Conservation (phyloP, 2,329 filamentous ascomycete species). For the Aspergillus fructus region DNA sequence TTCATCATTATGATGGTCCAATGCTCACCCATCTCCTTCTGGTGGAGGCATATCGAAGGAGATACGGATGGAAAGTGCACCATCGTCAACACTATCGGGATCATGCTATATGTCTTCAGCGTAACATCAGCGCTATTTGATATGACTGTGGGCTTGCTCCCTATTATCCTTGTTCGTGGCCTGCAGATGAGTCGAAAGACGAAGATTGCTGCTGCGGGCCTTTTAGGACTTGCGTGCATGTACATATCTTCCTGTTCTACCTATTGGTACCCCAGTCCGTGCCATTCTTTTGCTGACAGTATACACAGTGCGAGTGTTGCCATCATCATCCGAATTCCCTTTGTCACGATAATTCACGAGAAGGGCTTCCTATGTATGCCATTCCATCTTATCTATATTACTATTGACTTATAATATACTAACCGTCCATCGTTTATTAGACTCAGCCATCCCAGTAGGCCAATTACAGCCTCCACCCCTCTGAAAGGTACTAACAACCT, state of each 20-base stretch:
- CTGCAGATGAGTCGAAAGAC: conserved; percentile 21
- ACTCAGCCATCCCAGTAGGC: conserved; percentile 1
- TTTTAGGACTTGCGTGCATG: conserved; percentile 24
- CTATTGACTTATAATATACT: not conserved
- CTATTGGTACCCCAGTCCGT: too few relatives aligned
- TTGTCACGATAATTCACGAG: conserved; percentile 14
- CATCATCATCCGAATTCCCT: conserved; percentile 18
- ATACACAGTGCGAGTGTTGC: conserved; percentile 20
- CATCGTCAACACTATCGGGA: conserved; percentile 10
- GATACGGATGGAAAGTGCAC: conserved; percentile 12
- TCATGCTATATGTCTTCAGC: conserved; percentile 23
- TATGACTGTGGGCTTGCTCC: conserved; percentile 19
- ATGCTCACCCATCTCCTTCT: conserved; percentile 48
- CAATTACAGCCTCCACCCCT: not conserved
- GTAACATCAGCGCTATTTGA: conserved; percentile 17
- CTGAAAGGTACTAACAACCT: not conserved
- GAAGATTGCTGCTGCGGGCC: conserved; percentile 17
- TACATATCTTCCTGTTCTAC: conserved; percentile 9
- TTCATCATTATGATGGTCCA: conserved; percentile 50
- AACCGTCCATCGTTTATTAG: not conserved
- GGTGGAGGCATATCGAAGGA: conserved; percentile 40
- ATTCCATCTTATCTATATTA: not conserved
- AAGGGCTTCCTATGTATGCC: conserved; percentile 21
- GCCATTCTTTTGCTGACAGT: not conserved
- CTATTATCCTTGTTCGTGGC: conserved; percentile 21